Conservation (phyloP, 1,139 yeast genomes). For the Saccharomyces hybrid region DNA sequence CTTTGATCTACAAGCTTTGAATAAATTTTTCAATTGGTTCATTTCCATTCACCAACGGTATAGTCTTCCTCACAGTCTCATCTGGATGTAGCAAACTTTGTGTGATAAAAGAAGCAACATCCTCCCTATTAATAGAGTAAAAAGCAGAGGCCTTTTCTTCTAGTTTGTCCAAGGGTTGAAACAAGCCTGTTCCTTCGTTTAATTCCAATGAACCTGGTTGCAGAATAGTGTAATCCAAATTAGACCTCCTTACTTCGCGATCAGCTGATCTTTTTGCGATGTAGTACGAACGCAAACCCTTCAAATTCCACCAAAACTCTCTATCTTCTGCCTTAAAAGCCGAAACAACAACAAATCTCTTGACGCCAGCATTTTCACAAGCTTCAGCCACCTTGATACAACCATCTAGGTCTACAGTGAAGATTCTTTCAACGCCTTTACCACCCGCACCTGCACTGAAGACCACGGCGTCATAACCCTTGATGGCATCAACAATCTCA, state of each 20-base stretch:
- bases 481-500: conserved; percentile 35
- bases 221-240: conserved; percentile 47
- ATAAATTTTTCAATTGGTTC: conserved; percentile 26
- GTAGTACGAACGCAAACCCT: conserved; percentile 37
- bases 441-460: conserved; percentile 64
- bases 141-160: conserved; percentile 9
- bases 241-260: conserved; percentile 34
- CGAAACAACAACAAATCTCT: conserved; percentile 48
- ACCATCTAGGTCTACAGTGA: conserved; percentile 55
- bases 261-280: conserved; percentile 53
- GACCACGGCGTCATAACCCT: conserved; percentile 50
- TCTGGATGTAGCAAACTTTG: conserved; percentile 22
- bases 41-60: conserved; percentile 33
- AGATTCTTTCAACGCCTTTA: conserved; percentile 38
- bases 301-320: conserved; percentile 34
- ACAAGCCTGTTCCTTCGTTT: conserved; percentile 37
- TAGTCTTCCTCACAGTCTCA: conserved; percentile 26
- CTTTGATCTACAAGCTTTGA: conserved; percentile 7
- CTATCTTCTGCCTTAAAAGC: conserved; percentile 49
- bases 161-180: conserved; percentile 16
- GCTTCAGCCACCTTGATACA: conserved; percentile 55
- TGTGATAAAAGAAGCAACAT: conserved; percentile 26
- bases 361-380: conserved; percentile 38
- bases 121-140: conserved; percentile 23
- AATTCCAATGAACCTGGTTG: conserved; percentile 42